Percentiles rank a stretch among this genome's conserved stretches.
Evolutionary conservation across 345 rosid genomes (phyloP).

Genomic region (Stellera chamaejasme): DNA sequence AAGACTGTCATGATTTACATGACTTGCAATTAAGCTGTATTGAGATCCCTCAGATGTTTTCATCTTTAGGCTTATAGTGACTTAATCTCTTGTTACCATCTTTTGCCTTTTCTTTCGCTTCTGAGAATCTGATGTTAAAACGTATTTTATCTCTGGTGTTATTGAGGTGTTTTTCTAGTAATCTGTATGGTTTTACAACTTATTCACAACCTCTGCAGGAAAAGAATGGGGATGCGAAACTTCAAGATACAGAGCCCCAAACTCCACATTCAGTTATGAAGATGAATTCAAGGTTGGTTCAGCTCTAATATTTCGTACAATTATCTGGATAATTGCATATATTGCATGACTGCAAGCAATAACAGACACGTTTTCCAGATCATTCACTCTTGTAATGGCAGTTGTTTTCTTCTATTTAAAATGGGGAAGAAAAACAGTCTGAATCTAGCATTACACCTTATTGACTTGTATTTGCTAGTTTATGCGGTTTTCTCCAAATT

Average conservation of each 20-base stretch:
- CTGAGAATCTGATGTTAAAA: neutral
- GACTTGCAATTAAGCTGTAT: neutral
- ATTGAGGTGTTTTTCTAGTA: neutral
- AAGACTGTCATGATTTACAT: neutral
- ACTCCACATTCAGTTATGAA: constrained; percentile 84
- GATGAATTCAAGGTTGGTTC: constrained; percentile 69
- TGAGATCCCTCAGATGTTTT: neutral
- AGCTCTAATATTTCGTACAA: neutral
- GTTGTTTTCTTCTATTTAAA: too few relatives aligned
- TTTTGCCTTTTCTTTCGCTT: neutral
- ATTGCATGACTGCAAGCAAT: neutral
- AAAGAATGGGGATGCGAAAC: constrained; percentile 67
- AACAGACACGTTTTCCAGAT: too few relatives aligned
- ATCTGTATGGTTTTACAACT: constrained; percentile 7
- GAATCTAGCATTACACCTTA: too few relatives aligned
- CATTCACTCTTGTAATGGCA: too few relatives aligned
- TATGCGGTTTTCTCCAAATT: too few relatives aligned
- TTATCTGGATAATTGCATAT: neutral
- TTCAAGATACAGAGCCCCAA: constrained; percentile 93
- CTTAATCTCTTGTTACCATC: neutral
- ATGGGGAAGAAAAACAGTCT: too few relatives aligned
- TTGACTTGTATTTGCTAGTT: too few relatives aligned
- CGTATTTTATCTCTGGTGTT: constrained; percentile 3
- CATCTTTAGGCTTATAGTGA: neutral
- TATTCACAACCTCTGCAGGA: constrained; percentile 48